Base-by-base conservation (phyloP, 352 stramenopile species). In the Globisporangium spinosum region DNA sequence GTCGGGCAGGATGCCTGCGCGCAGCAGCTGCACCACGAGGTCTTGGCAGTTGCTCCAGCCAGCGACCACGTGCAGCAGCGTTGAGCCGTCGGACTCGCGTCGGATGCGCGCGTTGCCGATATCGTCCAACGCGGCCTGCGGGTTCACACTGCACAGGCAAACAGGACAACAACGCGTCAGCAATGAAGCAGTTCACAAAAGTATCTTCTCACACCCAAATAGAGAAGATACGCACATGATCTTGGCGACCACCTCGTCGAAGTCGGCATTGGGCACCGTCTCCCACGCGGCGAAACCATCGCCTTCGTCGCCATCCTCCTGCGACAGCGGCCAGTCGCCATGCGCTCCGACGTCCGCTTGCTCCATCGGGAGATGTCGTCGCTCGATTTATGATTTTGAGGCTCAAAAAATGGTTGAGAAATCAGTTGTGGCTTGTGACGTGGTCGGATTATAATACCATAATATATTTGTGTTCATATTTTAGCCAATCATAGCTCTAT, bases 21-120 rank as follows among this genome's bases (percentile, higher is more conserved):
- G 60, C 61, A 89, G 64, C 22, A 90, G 70, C n/a, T 77, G 71
- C 47, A 70, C 67, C 12, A 85, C 74, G n/a, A 90, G 70, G 27
- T 72, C 67, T 27, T 72, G 40, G 60, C 67, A 72, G 67, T 59
- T 69, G 35, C 69, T 64, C 25, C 67, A 55, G 17, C 67, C 67
- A 0, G 67, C 62, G 45, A 72, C 69, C 27, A 72, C 54, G 27
- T 72, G 67, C 40, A 72, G 34, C 20, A 72, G 63, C 45, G 67
- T 72, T 35, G 62, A 70, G 32, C 67, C 62, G 15, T 72, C 67
- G 23, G 62, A 56, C 35, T 70, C 67, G 40, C 67, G 67, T 34
- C 53, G 29, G 27, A 70, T 64, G 23, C 63, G 47, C 29, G 54
- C 38, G 13, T 35, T 65, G 40, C 69, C 45, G 29, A 72, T 63